Evolutionary conservation across 2,329 filamentous ascomycete genomes (phyloP), one percentile per base, ranked within the genome.

Genomic region (Juglanconis sp.): DNA sequence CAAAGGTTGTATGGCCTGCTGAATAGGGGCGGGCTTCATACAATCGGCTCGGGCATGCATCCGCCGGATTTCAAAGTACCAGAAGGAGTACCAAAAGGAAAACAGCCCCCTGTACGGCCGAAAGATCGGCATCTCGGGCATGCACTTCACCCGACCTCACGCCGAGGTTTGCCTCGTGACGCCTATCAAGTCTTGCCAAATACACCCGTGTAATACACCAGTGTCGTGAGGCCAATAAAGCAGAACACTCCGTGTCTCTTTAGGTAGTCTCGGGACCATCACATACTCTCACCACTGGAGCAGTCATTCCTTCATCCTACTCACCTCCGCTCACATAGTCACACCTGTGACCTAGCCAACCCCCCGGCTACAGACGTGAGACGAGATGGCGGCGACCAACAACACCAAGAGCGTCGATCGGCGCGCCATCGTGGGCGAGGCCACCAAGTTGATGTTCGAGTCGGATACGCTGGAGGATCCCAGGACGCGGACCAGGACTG

Each of bases 401-500:
- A 32, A 48, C 13, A 36, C 31, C 50, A 59, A 49, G 44, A 59
- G 57, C 31, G 42, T 59, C 44, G 57, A 59, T n/a, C 57, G 57
- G 13, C 42, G 36, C 17, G 57, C 57, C 34, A 53, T 59, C 24
- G 57, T 53, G 11, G 50, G 57, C 42, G 50, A 59, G 51, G 52
- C 51, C 13, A 53, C 57, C 11, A 53, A 59, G 51, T 31, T 54
- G 42, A 59, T 59, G 57, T 59, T 59, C 24, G 57, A 59, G 51
- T 54, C 57, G 15, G 57, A 59, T 15, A 59, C 57, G 35, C 52
- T 59, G 17, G 57, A 59, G 34, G 57, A 59, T 10, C 57, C 57
- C 34, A 53, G 57, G 30, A 40, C 57, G 51, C 48, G 57, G 44
- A 51, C 17, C 11, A 59, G 57, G 13, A 59, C 57, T 3, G 57